These are phyloP conservation scores for Mrakia blollopis DNA, from an alignment of 768 basidiomycete genomes.

Conservation along the genomic window DNA sequence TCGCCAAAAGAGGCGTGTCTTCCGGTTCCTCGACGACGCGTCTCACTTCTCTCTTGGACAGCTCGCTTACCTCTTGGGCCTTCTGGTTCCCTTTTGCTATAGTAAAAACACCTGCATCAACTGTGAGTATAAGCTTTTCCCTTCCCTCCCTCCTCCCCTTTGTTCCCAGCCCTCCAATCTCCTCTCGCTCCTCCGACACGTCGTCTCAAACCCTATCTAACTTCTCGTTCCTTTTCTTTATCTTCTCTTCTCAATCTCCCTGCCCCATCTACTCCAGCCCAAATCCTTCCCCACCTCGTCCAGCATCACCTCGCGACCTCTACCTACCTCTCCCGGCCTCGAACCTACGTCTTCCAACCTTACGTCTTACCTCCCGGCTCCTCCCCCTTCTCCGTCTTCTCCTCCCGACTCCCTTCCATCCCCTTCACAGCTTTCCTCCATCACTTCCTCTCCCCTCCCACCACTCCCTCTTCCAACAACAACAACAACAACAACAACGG, in stretches of 20 bases:
- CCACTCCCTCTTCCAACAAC: too few species aligned
- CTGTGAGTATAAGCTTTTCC: background rate
- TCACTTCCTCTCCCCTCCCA: background rate
- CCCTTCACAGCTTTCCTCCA: background rate
- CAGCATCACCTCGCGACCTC: background rate
- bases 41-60: background rate
- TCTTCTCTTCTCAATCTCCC: background rate
- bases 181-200: background rate
- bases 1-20: background rate
- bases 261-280: background rate
- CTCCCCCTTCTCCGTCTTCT: background rate
- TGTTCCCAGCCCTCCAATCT: too few species aligned
- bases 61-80: background rate
- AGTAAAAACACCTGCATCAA: background rate
- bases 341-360: constrained; percentile 11
- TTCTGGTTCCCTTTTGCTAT: background rate
- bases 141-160: background rate
- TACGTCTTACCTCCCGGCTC: background rate
- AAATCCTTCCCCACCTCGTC: constrained; percentile 3
- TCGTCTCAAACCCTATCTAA: background rate
- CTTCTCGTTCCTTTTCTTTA: background rate
- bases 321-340: background rate
- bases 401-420: background rate
- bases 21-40: background rate
- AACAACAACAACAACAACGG: too few species aligned